These are phyloP conservation scores for Dichomitus squalens DNA, from an alignment of 1,284 basidiomycete species.

Conservation along the genomic window DNA sequence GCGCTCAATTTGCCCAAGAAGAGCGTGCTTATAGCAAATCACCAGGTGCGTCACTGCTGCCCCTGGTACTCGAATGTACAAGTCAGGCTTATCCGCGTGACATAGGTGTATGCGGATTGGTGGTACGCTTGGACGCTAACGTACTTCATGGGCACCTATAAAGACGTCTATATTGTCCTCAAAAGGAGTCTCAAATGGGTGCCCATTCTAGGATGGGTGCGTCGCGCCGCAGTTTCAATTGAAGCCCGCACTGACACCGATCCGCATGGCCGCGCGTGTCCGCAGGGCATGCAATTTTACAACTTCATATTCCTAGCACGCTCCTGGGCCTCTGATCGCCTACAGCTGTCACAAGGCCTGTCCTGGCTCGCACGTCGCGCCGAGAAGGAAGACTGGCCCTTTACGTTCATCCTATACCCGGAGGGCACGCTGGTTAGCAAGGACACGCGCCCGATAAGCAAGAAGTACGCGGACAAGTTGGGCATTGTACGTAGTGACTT, in stretches of 20 bases:
- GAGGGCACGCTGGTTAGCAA: slow-evolving; percentile 90
- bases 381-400: slow-evolving; percentile 65
- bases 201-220: slow-evolving; percentile 87
- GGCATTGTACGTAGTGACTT: slow-evolving; percentile 58
- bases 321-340: slow-evolving; percentile 83
- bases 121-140: slow-evolving; percentile 90
- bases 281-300: slow-evolving; percentile 88
- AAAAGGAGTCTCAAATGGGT: slow-evolving; percentile 90
- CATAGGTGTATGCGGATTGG: slow-evolving; percentile 87
- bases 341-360: slow-evolving; percentile 61
- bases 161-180: slow-evolving; percentile 84
- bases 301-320: slow-evolving; percentile 88
- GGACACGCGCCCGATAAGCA: slow-evolving; percentile 81
- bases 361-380: slow-evolving; percentile 60
- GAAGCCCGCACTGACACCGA: background rate
- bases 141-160: slow-evolving; percentile 75
- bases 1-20: slow-evolving; percentile 75
- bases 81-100: background rate
- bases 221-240: slow-evolving; percentile 26
- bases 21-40: slow-evolving; percentile 80
- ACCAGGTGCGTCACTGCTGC: slow-evolving; percentile 57
- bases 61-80: background rate
- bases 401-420: slow-evolving; percentile 88
- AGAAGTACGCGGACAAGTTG: slow-evolving; percentile 81
- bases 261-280: background rate